Evolutionary conservation across 2,329 filamentous ascomycete genomes (phyloP), one percentile per base, ranked within the genome.

Genomic region (Rutstroemia sp.): DNA sequence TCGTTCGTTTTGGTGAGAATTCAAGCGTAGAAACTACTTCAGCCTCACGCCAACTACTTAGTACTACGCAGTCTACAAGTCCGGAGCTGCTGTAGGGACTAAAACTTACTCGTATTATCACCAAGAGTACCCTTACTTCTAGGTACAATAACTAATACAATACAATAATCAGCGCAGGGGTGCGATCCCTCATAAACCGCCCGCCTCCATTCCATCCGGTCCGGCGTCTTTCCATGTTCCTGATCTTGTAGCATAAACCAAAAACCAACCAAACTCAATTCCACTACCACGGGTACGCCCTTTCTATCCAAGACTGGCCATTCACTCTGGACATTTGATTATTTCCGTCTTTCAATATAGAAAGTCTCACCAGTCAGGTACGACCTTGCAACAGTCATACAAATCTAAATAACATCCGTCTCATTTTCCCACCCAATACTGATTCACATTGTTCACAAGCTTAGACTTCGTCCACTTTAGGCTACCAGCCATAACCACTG

Each of bases 361-460:
- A 39, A 54, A 37, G 47, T 55, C 34, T 37, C 12, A 51, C 39
- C 46, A 38, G 25, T 55, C 51, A 55, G 47, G 42, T 38, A 44
- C 41, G 17, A 51, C 47, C 23, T 42, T 25, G 27, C 39, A 51
- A 46, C 9, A 38, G 21, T 55, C 47, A 51, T 19, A 51, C 46
- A 45, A 10, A 17, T 4, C 14, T 14, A 30, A 48, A 42, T n/a
- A 17, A 8, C 39, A 37, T 47, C 30, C n/a, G 17, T 46, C 25
- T 37, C 10, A 39, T 21, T 44, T 14, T 41, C n/a, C n/a, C 34
- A 38, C 47, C 16, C 23, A 49, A 38, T 50, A 45, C 53, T 55
- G 34, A 55, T 25, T 51, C 47, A 44, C 47, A 17, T 51, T 27
- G 27, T 10, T 23, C 53, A 9, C 12, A n/a, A 54, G 51, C 47